Evolutionary conservation across 2,329 filamentous ascomycete species (phyloP), one percentile per base, ranked within the genome.

Genomic region (Pseudogymnoascus sp.): DNA sequence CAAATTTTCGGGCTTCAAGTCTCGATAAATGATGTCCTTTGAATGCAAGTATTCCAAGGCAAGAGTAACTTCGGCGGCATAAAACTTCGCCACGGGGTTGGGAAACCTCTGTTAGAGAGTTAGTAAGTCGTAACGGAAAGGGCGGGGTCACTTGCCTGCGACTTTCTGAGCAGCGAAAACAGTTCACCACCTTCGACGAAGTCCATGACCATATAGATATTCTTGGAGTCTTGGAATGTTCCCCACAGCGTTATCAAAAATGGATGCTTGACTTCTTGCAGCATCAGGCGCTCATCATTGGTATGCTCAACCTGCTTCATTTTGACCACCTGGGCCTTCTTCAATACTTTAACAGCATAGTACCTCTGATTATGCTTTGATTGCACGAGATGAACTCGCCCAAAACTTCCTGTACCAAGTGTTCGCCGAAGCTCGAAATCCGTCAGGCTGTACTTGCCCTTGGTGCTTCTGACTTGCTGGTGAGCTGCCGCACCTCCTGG

Each of bases 291-390:
- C 80, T 99, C 95, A 77, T 99, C 95, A 74, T 99, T 99, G 69
- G 95, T 99, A 79, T 99, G 95, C 78, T 99, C 95, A 65, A 99
- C 92, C 78, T 99, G 95, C 84, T 99, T 99, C 95, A 99, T 97
- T 81, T 96, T 96, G 76, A 99, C 92, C 63, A 99, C 93, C 78
- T 99, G 95, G 60, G 88, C 88, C 83, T 99, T 99, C 77, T 99
- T 99, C 77, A 99, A 80, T 68, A 99, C 95, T 80, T 99, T 99
- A 78, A 99, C 88, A 53, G 95, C 95, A 78, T 99, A 99, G 81
- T 93, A 99, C 66, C 95, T 88, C 78, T 96, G 90, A 77, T 99
- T 99, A 79, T 99, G 95, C 77, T 93, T 95, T 68, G 93, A 97
- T 78, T 97, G 95, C 62, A 97, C 95, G 65, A 99, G 81, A 75